Evolutionary conservation across 768 basidiomycete genomes (phyloP), one percentile per base, ranked within the genome.

Genomic region (Cyathus striatus): DNA sequence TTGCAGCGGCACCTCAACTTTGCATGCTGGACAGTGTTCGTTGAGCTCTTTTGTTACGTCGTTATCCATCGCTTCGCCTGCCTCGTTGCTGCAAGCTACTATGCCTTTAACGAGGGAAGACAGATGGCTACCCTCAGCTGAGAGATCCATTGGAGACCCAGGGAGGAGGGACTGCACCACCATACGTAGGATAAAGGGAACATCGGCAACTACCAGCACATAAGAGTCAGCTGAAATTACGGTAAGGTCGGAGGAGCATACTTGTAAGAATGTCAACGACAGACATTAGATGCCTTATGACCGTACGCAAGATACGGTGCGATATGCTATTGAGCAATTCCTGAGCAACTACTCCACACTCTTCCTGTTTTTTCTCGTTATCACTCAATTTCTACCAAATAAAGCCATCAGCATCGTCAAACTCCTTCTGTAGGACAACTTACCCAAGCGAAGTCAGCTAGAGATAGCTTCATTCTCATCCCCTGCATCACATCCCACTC

Each of bases 11-110:
- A 92, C 70, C 30, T 69, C 68, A 1, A 72, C 70, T 27, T 71
- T 60, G 62, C 90, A 92, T 13, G 88, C 90, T 2, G 88, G 87
- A 50, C 90, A 92, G 14, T 58, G 52, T 63, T 91, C 89, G 40
- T 74, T 69, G 35, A 81, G 61, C 23, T 64, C 65, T 23, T 54
- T 50, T 25, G 56, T 42, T 40, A 51, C 54, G 33, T 63, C 52
- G 41, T 25, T 20, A n/a, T n/a, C n/a, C n/a, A n/a, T n/a, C n/a
- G n/a, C n/a, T n/a, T n/a, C n/a, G n/a, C n/a, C n/a, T 62, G 56
- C 4, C 47, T 38, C 34, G 53, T 48, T 5, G 55, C 48, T 1
- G 47, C 43, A 17, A 10, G 49, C 47, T 16, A 58, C 39, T 24
- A 58, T 45, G 20, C 49, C 46, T 27, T 64, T 56, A 16, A 66